Evolutionary conservation across 176 grass and related monocot genomes (phyloP), one percentile per base, ranked within the genome.

Genomic region (Oryza glaberrima): DNA sequence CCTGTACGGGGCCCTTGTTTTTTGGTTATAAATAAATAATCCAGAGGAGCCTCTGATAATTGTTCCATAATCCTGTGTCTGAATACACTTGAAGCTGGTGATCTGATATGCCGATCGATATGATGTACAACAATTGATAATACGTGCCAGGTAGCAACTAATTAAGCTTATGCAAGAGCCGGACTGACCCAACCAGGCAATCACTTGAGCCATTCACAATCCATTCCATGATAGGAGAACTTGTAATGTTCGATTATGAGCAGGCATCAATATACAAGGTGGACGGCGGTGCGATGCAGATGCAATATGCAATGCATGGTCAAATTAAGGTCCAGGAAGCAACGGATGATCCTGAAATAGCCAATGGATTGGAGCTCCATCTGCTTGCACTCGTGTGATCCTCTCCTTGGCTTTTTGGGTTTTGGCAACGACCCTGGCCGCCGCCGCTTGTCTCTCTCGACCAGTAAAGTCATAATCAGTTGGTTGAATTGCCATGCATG

Each of bases 11-110:
- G 60, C 20, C 23, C 46, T 71, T 40, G 49, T 23, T 76, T 75
- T 48, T 25, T 16, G 54, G 54, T 58, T 58, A 58, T 58, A 49
- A 28, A 51, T 81, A 38, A 88, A 80, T 63, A 81, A 76, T 22
- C 20, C 30, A 28, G 32, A 26, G 41, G 38, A 48, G 25, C 81
- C 6, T 60, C 20, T 63, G n/a, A 63, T 23, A 63, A 63, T 63
- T 63, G 20, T 63, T 63, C 7, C 58, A n/a, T n/a, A 63, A 23
- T 63, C 22, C 52, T 19, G 52, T 58, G 17, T 7, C 16, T 20
- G 17, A 20, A 58, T 20, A 58, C 52, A 19, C 52, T 58, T 63
- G 58, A n/a, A 63, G n/a, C 58, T 11, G 17, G 19, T 58, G 54
- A 6, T 58, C 16, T 19, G 16, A 7, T 56, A 19, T 56, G 51